phyloP scores from a whole-genome alignment of 2,329 filamentous ascomycete species.

The Aschersonia sp. region DNA sequence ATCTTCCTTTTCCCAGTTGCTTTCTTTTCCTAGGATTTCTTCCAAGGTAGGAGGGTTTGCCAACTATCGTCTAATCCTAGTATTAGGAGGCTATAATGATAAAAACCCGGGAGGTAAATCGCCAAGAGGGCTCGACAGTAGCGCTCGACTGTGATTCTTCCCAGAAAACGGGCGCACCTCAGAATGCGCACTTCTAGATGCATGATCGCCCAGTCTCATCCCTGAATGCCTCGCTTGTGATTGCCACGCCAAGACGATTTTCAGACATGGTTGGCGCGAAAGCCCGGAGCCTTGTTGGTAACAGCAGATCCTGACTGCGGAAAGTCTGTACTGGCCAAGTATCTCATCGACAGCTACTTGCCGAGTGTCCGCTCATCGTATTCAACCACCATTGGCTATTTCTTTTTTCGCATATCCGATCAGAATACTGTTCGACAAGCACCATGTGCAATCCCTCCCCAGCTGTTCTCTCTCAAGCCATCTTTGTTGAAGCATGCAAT shows the following conservation, averaged over 20 bases:
- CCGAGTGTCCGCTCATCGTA: background rate
- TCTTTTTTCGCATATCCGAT: slow-evolving; percentile 1
- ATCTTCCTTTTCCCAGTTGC: no score
- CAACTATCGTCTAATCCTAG: no score
- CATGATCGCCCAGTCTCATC: no score
- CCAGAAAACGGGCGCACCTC: no score
- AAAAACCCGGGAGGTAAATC: no score
- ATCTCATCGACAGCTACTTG: slow-evolving; percentile 7
- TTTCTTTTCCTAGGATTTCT: no score
- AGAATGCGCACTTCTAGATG: no score
- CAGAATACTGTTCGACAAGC: slow-evolving; percentile 3
- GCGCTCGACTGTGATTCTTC: no score
- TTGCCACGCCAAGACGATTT: slow-evolving; percentile 16
- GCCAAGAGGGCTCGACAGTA: no score
- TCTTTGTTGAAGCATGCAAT: background rate
- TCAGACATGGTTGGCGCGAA: slow-evolving; percentile 12
- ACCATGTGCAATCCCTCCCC: background rate
- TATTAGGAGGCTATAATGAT: no score
- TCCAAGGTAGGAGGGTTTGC: no score
- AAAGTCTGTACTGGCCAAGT: slow-evolving; percentile 19
- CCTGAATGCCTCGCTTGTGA: slow-evolving; percentile 12
- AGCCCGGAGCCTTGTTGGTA: slow-evolving; percentile 16
- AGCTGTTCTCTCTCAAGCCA: background rate
- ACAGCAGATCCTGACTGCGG: slow-evolving; percentile 24
- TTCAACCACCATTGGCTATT: slow-evolving; percentile 15